Evolutionary conservation across 345 rosid genomes (phyloP).

Genomic region (Gossypium ekmanianum): DNA sequence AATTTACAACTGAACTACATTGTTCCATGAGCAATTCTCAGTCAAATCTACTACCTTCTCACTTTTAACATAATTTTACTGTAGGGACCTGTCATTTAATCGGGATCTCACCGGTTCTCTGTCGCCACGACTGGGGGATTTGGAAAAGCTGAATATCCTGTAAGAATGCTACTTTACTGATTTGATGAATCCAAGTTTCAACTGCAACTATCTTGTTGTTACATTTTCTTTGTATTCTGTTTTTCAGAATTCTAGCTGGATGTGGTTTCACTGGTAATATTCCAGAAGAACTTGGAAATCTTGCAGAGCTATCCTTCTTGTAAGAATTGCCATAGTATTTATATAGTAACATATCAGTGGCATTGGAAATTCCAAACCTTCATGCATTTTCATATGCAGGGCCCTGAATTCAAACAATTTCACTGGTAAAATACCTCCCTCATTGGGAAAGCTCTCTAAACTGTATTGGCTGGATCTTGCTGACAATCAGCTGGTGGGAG

Average conservation of each 20-base stretch:
- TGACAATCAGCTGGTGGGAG: conserved; percentile 77
- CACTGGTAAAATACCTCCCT: conserved; percentile 68
- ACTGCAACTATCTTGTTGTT: background rate
- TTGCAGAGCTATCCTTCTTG: conserved; percentile 76
- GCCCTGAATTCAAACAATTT: conserved; percentile 95
- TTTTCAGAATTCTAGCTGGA: conserved; percentile 74
- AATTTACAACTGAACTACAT: background rate
- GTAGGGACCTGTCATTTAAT: conserved; percentile 87
- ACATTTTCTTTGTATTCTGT: conserved; percentile 10
- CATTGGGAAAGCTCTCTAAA: conserved; percentile 73
- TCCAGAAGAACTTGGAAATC: conserved; percentile 79
- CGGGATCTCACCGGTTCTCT: conserved; percentile 68
- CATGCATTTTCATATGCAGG: conserved; percentile 37
- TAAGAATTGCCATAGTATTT: conserved; percentile 35
- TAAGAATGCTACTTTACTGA: conserved; percentile 27
- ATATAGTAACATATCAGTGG: background rate
- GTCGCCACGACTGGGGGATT: conserved; percentile 70
- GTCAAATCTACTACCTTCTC: background rate
- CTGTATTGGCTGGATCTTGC: conserved; percentile 88
- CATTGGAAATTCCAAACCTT: background rate
- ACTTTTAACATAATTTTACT: conserved; percentile 15
- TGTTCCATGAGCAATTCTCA: background rate
- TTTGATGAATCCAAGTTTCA: background rate
- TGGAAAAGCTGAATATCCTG: conserved; percentile 75
- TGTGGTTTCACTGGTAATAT: conserved; percentile 84